These are phyloP conservation scores for Sphaerobolus stellatus DNA, from an alignment of 1,284 basidiomycete species.

Conservation along the genomic window DNA sequence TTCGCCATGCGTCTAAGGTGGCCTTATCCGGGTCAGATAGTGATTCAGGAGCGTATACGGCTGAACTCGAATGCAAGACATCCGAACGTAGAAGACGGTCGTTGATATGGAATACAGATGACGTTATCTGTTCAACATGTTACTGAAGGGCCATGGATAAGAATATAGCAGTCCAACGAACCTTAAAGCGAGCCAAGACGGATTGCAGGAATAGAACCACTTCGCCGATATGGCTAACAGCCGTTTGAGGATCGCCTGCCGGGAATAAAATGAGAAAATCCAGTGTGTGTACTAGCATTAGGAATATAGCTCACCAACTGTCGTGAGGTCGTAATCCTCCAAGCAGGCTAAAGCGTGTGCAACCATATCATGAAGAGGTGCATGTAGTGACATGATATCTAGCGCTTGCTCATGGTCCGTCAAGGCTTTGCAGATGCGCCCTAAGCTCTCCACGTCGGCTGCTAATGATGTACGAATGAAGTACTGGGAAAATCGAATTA, in stretches of 20 bases:
- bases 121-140: conserved; percentile 14
- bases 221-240: conserved; percentile 70
- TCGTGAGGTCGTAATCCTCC: conserved; percentile 73
- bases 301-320: conserved; percentile 56
- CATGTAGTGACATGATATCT: conserved; percentile 70
- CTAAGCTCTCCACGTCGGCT: conserved; percentile 61
- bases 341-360: conserved; percentile 61
- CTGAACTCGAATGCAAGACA: conserved; percentile 51
- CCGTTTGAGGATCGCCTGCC: conserved; percentile 77
- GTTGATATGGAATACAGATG: conserved; percentile 32
- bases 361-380: conserved; percentile 59
- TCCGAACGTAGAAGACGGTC: conserved; percentile 46
- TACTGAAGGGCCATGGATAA: conserved; percentile 33
- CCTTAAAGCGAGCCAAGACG: conserved; percentile 61
- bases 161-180: conserved; percentile 30
- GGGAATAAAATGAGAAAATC: conserved; percentile 11
- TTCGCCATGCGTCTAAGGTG: conserved; percentile 64
- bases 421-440: conserved; percentile 63
- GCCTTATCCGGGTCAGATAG: conserved; percentile 48
- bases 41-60: conserved; percentile 41
- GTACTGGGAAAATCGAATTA: conserved; percentile 39
- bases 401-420: conserved; percentile 55
- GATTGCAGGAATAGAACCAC: conserved; percentile 72
- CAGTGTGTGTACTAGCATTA: conserved; percentile 1
- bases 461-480: conserved; percentile 45